phyloP scores from a whole-genome alignment of 225 moss, liverwort and hornwort species.

The Asterella californica region DNA sequence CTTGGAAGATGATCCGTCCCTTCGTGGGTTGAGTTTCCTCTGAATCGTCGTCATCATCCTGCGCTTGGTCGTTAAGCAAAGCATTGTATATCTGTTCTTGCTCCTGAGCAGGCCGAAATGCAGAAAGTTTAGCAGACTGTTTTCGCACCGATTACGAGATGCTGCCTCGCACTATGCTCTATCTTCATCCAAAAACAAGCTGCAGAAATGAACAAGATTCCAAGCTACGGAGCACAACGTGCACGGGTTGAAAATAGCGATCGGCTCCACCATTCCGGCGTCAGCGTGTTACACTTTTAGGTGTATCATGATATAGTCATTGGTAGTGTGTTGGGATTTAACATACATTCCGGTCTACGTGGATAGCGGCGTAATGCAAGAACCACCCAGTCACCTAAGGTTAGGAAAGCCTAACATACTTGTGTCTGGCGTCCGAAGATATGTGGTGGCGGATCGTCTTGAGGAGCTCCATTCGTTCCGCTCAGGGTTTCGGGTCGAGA shows the following conservation, averaged over 20 bases:
- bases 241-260: no score
- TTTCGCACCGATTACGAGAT: not conserved
- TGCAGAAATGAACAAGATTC: no score
- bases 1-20: slow-evolving; percentile 44
- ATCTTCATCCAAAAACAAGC: no score
- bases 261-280: no score
- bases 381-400: no score
- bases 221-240: no score
- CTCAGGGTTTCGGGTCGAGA: not conserved
- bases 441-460: slow-evolving; percentile 17
- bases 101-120: not conserved
- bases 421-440: slow-evolving; percentile 6
- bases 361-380: no score
- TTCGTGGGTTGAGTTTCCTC: slow-evolving; percentile 37
- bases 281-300: no score
- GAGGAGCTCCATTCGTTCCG: not conserved
- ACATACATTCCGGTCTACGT: no score
- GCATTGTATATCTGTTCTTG: not conserved
- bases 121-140: not conserved
- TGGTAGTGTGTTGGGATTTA: no score
- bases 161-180: no score
- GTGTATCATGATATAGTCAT: no score
- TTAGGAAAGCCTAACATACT: not conserved
- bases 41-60: slow-evolving; percentile 43
- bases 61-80: slow-evolving; percentile 36